These are phyloP conservation scores for Bigelowiella natans DNA, from an alignment of 78 protist genomes.

Conservation along the genomic window DNA sequence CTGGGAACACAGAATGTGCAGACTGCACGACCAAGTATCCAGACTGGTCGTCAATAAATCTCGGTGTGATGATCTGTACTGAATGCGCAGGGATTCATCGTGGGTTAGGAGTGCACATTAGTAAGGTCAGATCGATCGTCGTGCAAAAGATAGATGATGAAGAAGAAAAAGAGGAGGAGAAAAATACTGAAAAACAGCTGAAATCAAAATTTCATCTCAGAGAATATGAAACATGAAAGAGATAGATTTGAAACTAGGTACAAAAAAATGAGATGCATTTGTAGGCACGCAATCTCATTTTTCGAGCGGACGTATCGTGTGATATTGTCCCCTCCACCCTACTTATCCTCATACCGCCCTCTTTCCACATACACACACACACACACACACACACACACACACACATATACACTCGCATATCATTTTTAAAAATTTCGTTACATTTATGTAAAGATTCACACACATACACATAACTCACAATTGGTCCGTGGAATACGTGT, in stretches of 20 bases:
- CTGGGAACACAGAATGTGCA: not conserved
- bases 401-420: not conserved
- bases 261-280: too few relatives aligned
- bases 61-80: not conserved
- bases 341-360: too few relatives aligned
- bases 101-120: slow-evolving; percentile 1
- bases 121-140: not conserved
- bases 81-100: slow-evolving; percentile 4
- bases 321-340: too few relatives aligned
- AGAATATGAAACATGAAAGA: too few relatives aligned
- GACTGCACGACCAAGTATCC: not conserved
- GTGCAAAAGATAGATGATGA: too few relatives aligned
- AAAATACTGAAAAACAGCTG: too few relatives aligned
- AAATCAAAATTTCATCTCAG: too few relatives aligned
- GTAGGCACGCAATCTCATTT: too few relatives aligned
- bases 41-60: not conserved
- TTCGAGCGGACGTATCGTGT: too few relatives aligned
- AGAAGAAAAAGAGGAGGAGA: too few relatives aligned
- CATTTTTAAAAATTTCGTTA: not conserved
- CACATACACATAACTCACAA: not conserved
- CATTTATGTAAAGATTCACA: not conserved
- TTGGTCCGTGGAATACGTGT: too few relatives aligned
- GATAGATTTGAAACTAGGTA: too few relatives aligned
- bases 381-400: not conserved
- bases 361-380: not conserved